phyloP scores from a whole-genome alignment of 805 yeast genomes.

The Starmerella potacharoeniae region DNA sequence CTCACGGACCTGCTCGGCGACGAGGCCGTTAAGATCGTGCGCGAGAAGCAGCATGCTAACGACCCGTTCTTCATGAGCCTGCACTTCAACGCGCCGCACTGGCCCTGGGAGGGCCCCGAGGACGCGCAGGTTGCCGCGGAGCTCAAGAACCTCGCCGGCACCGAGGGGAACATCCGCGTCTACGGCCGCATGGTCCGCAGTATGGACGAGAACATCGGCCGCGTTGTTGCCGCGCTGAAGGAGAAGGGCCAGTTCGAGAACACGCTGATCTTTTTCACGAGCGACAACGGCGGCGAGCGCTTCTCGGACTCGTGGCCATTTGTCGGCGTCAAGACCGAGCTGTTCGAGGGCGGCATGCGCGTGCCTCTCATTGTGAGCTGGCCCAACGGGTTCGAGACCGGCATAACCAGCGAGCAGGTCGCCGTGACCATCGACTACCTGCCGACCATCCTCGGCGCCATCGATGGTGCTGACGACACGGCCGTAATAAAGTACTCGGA shows the following conservation, averaged over 20 bases:
- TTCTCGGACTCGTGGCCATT: constrained; percentile 46
- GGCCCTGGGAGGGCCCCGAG: constrained; percentile 53
- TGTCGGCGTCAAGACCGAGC: constrained; percentile 42
- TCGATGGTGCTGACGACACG: constrained; percentile 31
- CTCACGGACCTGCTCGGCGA: constrained; percentile 22
- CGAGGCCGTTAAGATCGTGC: constrained; percentile 30
- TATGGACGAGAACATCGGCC: constrained; percentile 42
- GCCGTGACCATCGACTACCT: constrained; percentile 49
- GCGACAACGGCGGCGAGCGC: constrained; percentile 60
- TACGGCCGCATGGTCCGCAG: constrained; percentile 56
- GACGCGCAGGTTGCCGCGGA: constrained; percentile 34
- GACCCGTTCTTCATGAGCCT: constrained; percentile 45
- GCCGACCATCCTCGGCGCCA: constrained; percentile 41
- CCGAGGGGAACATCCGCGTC: constrained; percentile 41
- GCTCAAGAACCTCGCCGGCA: constrained; percentile 38
- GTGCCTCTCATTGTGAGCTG: constrained; percentile 43
- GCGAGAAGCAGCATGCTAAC: too few relatives aligned
- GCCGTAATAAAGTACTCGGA: constrained; percentile 36
- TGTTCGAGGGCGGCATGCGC: constrained; percentile 49
- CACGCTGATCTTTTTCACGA: constrained; percentile 46
- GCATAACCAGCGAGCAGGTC: constrained; percentile 32
- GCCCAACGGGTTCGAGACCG: constrained; percentile 28
- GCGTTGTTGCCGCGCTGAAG: constrained; percentile 36
- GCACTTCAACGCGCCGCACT: constrained; percentile 55
- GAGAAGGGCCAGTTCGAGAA: constrained; percentile 38